Evolutionary conservation across 306 rosid species (phyloP).

Genomic region (Lathyrus aphaca): DNA sequence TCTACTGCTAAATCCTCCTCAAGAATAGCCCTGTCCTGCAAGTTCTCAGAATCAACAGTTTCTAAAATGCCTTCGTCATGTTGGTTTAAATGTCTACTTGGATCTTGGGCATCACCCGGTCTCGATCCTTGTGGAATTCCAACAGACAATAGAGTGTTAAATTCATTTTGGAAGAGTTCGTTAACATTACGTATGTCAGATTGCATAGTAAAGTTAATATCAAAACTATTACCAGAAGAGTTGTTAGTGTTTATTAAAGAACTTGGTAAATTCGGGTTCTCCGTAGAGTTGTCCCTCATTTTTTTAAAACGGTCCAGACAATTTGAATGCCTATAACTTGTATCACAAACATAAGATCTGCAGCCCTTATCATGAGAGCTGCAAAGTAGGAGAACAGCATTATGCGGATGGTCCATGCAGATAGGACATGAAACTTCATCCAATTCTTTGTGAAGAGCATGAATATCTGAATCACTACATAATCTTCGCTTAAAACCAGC

Average conservation of each 20-base stretch:
- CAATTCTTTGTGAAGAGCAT: slow-evolving; percentile 95
- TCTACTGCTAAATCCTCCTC: slow-evolving; percentile 67
- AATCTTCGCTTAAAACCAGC: slow-evolving; percentile 97
- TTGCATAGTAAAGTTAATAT: slow-evolving; percentile 54
- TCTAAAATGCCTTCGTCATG: slow-evolving; percentile 67
- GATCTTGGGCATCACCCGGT: slow-evolving; percentile 65
- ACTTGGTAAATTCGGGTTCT: slow-evolving; percentile 66
- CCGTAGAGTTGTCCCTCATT: slow-evolving; percentile 61
- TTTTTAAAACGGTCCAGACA: slow-evolving; percentile 95
- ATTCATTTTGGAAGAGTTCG: slow-evolving; percentile 67
- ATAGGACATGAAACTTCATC: slow-evolving; percentile 96
- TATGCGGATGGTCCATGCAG: slow-evolving; percentile 99
- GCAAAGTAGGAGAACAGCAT: slow-evolving; percentile 97
- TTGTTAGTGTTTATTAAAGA: slow-evolving; percentile 64
- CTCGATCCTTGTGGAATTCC: slow-evolving; percentile 67
- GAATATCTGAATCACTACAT: slow-evolving; percentile 85
- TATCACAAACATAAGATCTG: slow-evolving; percentile 91
- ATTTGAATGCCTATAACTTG: slow-evolving; percentile 98
- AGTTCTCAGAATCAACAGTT: slow-evolving; percentile 72
- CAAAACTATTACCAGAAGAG: slow-evolving; percentile 70
- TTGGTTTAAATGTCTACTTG: slow-evolving; percentile 61
- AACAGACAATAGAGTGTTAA: slow-evolving; percentile 64
- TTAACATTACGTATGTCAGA: slow-evolving; percentile 67
- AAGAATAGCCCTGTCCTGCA: slow-evolving; percentile 64
- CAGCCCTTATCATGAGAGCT: slow-evolving; percentile 99